Evolutionary conservation across 345 rosid species (phyloP), one percentile per base, ranked within the genome.

Genomic region (Pugionium dolabratum): DNA sequence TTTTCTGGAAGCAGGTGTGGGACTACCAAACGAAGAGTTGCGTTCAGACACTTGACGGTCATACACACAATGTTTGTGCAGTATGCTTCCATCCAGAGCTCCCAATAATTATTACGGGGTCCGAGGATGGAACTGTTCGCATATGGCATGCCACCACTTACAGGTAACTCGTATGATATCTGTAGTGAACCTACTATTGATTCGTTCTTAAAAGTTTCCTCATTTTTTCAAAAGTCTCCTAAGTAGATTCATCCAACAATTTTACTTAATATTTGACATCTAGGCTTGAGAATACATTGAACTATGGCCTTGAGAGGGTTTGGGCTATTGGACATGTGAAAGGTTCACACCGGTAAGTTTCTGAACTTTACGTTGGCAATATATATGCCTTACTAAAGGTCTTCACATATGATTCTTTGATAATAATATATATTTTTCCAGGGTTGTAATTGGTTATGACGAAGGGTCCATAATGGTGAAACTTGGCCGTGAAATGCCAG

Each of bases 381-480:
- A 59, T 40, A 26, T 50, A 6, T 51, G 47, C 47, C 43, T 53
- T 29, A 26, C 10, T 39, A 65, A 27, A 18, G 34, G 31, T 30
- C 47, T 40, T 39, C 47, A 56, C 40, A 18, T 50, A n/a, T 53
- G 35, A 40, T 41, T 47, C 33, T 32, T 56, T 64, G 8, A 5
- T 35, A 11, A 31, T 48, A 41, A 53, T 28, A 9, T 48, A 49
- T 35, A n/a, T 67, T 73, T 41, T 53, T 50, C n/a, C 85, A 95
- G 99, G 72, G 80, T 95, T 73, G 98, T 89, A 69, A 89, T 95
- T 56, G 99, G 99, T 53, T 95, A 91, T 80, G 99, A 95, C 76
- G 99, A 95, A 81, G 99, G 99, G 82, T 89, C 94, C 68, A 91
- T 95, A 60, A 95, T 95, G 99, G 95, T 95, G 62, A 95, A 95